Conservation (phyloP, 441 rosid species). For the Corymbia citriodora region DNA sequence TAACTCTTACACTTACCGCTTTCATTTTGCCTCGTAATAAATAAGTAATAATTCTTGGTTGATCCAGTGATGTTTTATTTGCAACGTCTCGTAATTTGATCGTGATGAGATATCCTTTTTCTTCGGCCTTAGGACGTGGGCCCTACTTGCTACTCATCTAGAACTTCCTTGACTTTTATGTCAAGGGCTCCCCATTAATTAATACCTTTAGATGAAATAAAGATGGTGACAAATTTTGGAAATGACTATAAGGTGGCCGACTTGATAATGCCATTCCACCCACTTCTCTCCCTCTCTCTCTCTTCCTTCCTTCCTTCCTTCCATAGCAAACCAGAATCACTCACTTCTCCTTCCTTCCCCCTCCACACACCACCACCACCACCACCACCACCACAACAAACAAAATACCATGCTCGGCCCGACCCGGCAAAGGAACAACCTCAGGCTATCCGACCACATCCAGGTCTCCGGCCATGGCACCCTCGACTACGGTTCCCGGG, state of each 20-base stretch:
- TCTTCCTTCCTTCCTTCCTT: not conserved
- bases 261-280: constrained; percentile 2
- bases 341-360: not conserved
- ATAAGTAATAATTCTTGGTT: not conserved
- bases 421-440: not conserved
- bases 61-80: not conserved
- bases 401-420: not conserved
- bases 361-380: not conserved
- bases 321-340: not conserved
- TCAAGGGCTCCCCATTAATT: not conserved
- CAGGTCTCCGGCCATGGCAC: not conserved
- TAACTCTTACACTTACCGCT: not conserved
- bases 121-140: not conserved
- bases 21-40: not conserved
- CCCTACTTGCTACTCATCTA: not conserved
- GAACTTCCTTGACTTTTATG: constrained; percentile 7
- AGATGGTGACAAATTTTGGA: not conserved
- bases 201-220: not conserved
- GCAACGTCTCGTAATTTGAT: not conserved
- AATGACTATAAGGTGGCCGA: not conserved
- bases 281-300: not conserved
- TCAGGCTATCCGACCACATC: not conserved
- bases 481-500: not conserved
- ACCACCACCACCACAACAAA: not conserved
- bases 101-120: not conserved